phyloP scores from a whole-genome alignment of 2,329 filamentous ascomycete genomes.

The Monosporascus sp. region DNA sequence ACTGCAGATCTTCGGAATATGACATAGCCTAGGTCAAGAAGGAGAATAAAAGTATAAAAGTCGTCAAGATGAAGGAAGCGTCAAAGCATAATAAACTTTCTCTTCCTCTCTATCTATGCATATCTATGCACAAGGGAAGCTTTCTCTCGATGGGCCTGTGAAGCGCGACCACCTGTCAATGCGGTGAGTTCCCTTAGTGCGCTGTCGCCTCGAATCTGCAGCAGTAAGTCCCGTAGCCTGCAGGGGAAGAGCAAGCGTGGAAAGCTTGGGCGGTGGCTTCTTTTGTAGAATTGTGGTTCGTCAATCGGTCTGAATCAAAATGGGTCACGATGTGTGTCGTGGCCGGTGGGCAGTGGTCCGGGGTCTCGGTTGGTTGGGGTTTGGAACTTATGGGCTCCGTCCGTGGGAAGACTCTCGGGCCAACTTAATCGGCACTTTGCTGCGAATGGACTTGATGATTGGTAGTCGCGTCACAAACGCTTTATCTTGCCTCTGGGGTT shows the following conservation, averaged over 20 bases:
- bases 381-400: not conserved
- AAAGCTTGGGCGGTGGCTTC: not conserved
- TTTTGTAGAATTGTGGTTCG: not conserved
- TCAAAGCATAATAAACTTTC: too few relatives aligned
- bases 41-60: not conserved
- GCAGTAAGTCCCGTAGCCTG: not conserved
- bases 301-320: not conserved
- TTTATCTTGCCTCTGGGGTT: too few relatives aligned
- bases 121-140: not conserved
- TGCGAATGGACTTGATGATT: not conserved
- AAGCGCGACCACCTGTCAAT: constrained; percentile 17
- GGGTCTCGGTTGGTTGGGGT: not conserved
- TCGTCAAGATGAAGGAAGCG: not conserved
- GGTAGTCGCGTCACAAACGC: not conserved
- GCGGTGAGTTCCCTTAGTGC: not conserved
- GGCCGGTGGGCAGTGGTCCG: not conserved
- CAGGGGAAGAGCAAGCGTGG: not conserved
- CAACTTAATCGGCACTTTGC: not conserved
- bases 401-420: not conserved
- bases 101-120: not conserved
- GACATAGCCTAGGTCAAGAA: not conserved
- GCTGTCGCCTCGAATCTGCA: too few relatives aligned
- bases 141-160: constrained; percentile 13
- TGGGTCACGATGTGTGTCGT: not conserved
- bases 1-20: not conserved